Percentiles rank a stretch among this genome's conserved stretches.
phyloP scores from a whole-genome alignment of 192 early-diverging fungal genomes.

The Piromyces finnis region DNA sequence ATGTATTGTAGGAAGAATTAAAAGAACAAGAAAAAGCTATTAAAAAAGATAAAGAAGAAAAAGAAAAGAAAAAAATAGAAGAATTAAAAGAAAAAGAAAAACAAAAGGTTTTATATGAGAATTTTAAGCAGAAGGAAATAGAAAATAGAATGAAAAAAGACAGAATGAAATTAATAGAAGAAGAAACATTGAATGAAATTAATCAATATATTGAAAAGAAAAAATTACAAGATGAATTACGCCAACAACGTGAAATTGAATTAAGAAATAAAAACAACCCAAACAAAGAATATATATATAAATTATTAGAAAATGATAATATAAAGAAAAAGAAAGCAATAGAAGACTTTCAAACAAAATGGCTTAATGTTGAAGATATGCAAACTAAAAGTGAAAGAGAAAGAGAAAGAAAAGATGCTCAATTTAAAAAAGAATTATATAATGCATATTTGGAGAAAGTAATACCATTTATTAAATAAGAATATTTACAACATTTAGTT shows the following conservation, averaged over 20 bases:
- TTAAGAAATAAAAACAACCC: neutral
- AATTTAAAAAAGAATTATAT: neutral
- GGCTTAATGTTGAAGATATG: neutral
- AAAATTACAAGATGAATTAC: neutral
- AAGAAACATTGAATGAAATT: neutral
- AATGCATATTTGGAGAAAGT: neutral
- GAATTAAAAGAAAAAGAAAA: neutral
- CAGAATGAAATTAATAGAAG: neutral
- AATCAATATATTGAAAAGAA: neutral
- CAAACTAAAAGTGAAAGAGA: neutral
- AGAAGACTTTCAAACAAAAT: neutral
- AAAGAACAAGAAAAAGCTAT: neutral
- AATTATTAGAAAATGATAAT: neutral
- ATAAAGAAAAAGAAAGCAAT: neutral
- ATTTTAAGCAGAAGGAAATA: neutral
- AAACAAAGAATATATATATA: neutral
- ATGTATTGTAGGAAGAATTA: neutral
- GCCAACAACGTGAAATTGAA: neutral
- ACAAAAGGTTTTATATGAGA: neutral
- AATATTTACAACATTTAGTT: too few relatives aligned
- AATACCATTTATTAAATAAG: neutral
- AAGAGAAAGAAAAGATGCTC: neutral
- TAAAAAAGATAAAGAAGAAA: neutral
- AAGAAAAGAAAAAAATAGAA: neutral
- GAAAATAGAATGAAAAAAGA: neutral